These are phyloP conservation scores for Pseudozyma thailandica DNA, from an alignment of 1,284 basidiomycete species.

Conservation along the genomic window DNA sequence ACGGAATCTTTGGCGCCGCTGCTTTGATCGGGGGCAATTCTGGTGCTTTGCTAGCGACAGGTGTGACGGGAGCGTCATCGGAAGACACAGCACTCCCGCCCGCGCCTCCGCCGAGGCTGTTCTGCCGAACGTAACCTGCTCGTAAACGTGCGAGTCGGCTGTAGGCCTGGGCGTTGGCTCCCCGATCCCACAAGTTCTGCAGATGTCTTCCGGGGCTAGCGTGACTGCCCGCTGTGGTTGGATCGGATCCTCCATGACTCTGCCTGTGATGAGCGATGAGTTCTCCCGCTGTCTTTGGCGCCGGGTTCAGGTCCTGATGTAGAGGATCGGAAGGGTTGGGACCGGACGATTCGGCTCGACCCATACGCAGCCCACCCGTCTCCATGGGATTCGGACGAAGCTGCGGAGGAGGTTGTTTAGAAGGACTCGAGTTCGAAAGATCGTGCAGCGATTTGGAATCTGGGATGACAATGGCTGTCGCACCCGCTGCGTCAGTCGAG, in stretches of 20 bases:
- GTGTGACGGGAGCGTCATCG: conserved; percentile 4
- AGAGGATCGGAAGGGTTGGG: background rate
- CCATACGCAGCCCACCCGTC: conserved; percentile 15
- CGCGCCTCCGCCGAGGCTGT: background rate
- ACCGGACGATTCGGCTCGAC: conserved; percentile 14
- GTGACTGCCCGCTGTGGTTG: conserved; percentile 27
- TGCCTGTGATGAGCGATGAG: conserved; percentile 39
- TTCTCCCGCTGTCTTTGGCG: conserved; percentile 3
- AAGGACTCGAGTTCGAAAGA: conserved; percentile 1
- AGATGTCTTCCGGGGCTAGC: conserved; percentile 13
- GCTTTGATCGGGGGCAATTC: background rate
- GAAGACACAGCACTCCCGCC: background rate
- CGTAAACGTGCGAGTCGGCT: conserved; percentile 22
- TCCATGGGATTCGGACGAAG: background rate
- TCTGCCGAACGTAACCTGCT: conserved; percentile 24
- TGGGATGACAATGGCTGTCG: conserved; percentile 22
- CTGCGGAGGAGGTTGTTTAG: background rate
- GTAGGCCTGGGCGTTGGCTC: conserved; percentile 22
- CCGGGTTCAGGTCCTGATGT: background rate
- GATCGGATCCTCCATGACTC: conserved; percentile 50
- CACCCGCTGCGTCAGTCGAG: background rate
- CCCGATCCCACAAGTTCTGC: conserved; percentile 36
- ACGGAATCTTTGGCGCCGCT: background rate
- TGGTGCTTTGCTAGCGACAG: background rate
- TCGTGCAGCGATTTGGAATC: conserved; percentile 23